Evolutionary conservation across 257 asterid species (phyloP).

Genomic region (Knoxia roxburghii): DNA sequence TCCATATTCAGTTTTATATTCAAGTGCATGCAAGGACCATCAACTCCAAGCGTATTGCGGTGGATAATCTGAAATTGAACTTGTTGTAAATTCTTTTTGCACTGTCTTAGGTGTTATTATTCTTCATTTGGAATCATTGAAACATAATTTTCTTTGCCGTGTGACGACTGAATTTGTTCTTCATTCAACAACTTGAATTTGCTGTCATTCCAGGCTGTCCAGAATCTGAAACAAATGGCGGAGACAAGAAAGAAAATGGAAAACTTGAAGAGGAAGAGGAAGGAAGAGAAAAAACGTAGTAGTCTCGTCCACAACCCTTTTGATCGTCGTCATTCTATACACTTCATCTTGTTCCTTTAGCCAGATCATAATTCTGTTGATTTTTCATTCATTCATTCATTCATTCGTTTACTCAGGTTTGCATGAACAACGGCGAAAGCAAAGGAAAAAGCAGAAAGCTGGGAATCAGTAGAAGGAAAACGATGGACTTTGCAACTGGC

Average conservation of each 20-base stretch:
- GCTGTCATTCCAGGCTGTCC: conserved; percentile 18
- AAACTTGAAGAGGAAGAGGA: conserved; percentile 37
- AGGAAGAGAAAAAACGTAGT: conserved; percentile 42
- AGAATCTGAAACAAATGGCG: conserved; percentile 34
- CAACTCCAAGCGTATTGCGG: background rate
- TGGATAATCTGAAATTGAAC: background rate
- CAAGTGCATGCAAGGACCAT: background rate
- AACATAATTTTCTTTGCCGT: background rate
- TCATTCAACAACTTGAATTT: too few species aligned
- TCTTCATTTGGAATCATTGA: background rate
- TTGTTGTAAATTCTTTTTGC: background rate
- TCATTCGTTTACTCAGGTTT: conserved; percentile 22
- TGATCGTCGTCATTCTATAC: too few species aligned
- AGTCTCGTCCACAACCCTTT: too few species aligned
- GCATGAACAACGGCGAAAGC: conserved; percentile 40
- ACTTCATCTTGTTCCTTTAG: background rate
- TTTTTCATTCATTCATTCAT: conserved; percentile 10
- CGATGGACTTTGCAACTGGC: background rate
- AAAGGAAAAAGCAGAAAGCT: conserved; percentile 28
- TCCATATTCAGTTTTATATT: background rate
- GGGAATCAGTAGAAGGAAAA: conserved; percentile 18
- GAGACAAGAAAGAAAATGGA: conserved; percentile 30
- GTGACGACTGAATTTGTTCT: background rate
- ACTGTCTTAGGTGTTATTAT: background rate
- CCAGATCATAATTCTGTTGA: background rate